These are phyloP conservation scores for Amanita muscaria DNA, from an alignment of 768 basidiomycete species.

Conservation along the genomic window DNA sequence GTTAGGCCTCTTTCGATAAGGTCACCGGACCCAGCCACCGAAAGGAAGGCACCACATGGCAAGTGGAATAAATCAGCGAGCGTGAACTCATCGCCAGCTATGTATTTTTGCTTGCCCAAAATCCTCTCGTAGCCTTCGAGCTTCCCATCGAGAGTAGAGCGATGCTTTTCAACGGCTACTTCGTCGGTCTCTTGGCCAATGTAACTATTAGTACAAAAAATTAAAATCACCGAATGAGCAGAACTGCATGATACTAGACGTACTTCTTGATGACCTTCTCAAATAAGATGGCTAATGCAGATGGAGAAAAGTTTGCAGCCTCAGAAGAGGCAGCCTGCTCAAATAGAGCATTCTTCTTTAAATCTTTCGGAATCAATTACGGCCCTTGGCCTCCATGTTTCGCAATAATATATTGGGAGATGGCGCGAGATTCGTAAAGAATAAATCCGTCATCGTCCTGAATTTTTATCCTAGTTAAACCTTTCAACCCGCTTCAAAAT, in stretches of 20 bases:
- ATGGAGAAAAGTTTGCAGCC: conserved; percentile 41
- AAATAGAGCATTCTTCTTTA: conserved; percentile 33
- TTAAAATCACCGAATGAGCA: no score
- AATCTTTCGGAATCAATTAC: conserved; percentile 37
- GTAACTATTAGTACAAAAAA: conserved; percentile 10
- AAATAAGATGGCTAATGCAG: conserved; percentile 28
- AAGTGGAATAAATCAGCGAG: conserved; percentile 54
- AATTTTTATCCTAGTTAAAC: neutral
- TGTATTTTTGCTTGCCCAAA: conserved; percentile 45
- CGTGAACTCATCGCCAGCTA: conserved; percentile 48
- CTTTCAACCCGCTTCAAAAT: no score
- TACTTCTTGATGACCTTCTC: conserved; percentile 50
- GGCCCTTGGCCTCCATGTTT: conserved; percentile 48
- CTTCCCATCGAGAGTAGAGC: conserved; percentile 26
- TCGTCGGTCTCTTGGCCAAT: conserved; percentile 23
- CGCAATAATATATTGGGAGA: conserved; percentile 46
- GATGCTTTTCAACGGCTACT: conserved; percentile 17
- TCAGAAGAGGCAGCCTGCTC: conserved; percentile 50
- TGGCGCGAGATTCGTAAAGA: conserved; percentile 56
- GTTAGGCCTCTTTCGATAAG: conserved; percentile 30
- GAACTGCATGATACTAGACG: conserved; percentile 8
- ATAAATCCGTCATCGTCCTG: conserved; percentile 56
- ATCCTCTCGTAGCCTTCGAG: conserved; percentile 50
- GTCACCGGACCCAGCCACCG: conserved; percentile 17
- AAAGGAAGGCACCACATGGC: conserved; percentile 26